Evolutionary conservation across 352 stramenopile genomes (phyloP), one percentile per base, ranked within the genome.

Genomic region (Labyrinthula sp.): DNA sequence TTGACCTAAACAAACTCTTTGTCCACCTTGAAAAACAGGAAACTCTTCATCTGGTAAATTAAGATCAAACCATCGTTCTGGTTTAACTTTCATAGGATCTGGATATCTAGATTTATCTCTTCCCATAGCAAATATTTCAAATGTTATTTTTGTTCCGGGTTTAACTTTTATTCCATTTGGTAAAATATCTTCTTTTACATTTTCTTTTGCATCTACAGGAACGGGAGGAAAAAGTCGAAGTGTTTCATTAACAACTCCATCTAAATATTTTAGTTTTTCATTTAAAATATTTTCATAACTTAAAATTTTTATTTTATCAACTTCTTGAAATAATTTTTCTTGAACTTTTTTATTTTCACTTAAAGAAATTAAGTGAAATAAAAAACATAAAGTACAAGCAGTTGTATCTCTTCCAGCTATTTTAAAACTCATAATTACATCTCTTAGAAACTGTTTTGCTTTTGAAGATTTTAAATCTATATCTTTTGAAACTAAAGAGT

Each of bases 371-470:
- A 48, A 49, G 36, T 56, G 47, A 34, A 75, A 71, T 54, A 75
- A 64, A 38, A 38, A 56, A 3, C 38, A 36, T 0, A 80, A 54
- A n/a, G 67, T 54, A 17, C 75, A 67, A 14, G 69, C 69, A 1
- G 65, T 76, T 0, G 71, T 75, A 48, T 82, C 71, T 4, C 71
- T 58, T 0, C 71, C 72, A 9, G 72, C 68, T 23, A 80, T 61
- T 9, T 79, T 35, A 56, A 78, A 75, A 30, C 67, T 78, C 26
- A 82, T 56, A 12, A 73, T 65, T 1, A 80, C 61, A 43, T 80
- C 71, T 21, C 67, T 62, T 20, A 79, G 37, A 26, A 66, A 73
- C 25, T 60, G 60, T n/a, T n/a, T n/a, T n/a, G n/a, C n/a, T n/a
- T n/a, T n/a, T n/a, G n/a, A n/a, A n/a, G n/a, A n/a, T n/a, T n/a